phyloP scores from a whole-genome alignment of 768 basidiomycete species.

The Phaeolepiota aurea region DNA sequence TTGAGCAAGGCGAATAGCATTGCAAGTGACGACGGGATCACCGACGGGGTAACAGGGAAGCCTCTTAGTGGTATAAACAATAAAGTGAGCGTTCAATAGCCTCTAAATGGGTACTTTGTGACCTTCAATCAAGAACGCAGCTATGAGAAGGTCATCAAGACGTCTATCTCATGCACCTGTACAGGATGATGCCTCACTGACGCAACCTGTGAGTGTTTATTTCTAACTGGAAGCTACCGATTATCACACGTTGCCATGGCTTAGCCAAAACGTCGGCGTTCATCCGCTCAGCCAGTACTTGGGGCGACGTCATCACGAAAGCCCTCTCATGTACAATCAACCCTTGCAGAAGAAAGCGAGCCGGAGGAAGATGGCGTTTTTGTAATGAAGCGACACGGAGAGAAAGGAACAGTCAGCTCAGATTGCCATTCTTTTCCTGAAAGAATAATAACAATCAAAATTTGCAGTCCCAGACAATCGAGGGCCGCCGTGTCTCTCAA shows the following conservation, averaged over 20 bases:
- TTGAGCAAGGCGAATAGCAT: slow-evolving; percentile 58
- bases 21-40: slow-evolving; percentile 78
- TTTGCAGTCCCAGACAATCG: no score
- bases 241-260: slow-evolving; percentile 1
- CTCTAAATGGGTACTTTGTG: no score
- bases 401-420: no score
- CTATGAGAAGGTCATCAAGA: slow-evolving; percentile 51
- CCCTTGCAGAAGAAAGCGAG: slow-evolving; percentile 67
- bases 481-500: slow-evolving; percentile 48
- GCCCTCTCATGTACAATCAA: slow-evolving; percentile 27
- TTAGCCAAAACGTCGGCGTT: slow-evolving; percentile 73
- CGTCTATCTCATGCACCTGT: slow-evolving; percentile 54
- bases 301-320: slow-evolving; percentile 37
- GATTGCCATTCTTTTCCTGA: no score
- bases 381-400: no score
- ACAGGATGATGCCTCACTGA: slow-evolving; percentile 29
- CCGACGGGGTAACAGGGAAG: slow-evolving; percentile 74
- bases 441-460: no score
- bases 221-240: slow-evolving; percentile 9
- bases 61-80: slow-evolving; percentile 36
- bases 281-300: slow-evolving; percentile 67
- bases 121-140: slow-evolving; percentile 12
- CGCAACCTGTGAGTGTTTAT: slow-evolving; percentile 32
- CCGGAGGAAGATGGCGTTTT: slow-evolving; percentile 53
- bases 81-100: slow-evolving; percentile 26